Evolutionary conservation across 495 filamentous ascomycete genomes (phyloP).

Genomic region (Tuber umbilicatum): DNA sequence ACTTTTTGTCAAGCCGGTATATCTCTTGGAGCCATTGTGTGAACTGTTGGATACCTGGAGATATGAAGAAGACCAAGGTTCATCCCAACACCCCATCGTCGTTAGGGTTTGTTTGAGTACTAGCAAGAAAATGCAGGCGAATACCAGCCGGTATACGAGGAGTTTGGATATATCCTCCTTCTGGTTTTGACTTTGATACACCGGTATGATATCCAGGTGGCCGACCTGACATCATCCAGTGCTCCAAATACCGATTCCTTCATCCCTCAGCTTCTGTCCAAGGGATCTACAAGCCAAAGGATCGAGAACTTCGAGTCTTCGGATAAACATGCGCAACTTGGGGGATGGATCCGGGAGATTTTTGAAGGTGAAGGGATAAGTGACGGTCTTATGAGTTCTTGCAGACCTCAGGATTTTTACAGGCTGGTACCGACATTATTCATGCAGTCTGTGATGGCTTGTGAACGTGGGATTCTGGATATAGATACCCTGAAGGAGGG

Average conservation of each 20-base stretch:
- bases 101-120: conserved; percentile 1
- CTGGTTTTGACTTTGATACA: conserved; percentile 74
- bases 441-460: conserved; percentile 72
- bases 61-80: conserved; percentile 82
- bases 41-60: conserved; percentile 79
- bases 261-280: conserved; percentile 64
- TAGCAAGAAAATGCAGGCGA: conserved; percentile 51
- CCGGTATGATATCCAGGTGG: conserved; percentile 65
- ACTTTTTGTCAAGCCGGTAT: conserved; percentile 69
- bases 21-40: conserved; percentile 76
- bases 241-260: conserved; percentile 58
- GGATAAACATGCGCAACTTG: conserved; percentile 69
- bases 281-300: conserved; percentile 55
- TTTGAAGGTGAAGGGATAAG: conserved; percentile 76
- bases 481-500: conserved; percentile 80
- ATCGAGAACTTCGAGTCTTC: conserved; percentile 58
- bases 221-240: conserved; percentile 59
- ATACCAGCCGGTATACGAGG: conserved; percentile 93
- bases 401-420: conserved; percentile 91
- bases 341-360: conserved; percentile 77
- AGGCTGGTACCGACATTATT: conserved; percentile 84
- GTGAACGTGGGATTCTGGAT: conserved; percentile 60
- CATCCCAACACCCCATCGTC: neutral
- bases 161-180: conserved; percentile 83
- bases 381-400: conserved; percentile 85